Base-by-base conservation (phyloP, 345 rosid species). In the Melastoma malabathricum region DNA sequence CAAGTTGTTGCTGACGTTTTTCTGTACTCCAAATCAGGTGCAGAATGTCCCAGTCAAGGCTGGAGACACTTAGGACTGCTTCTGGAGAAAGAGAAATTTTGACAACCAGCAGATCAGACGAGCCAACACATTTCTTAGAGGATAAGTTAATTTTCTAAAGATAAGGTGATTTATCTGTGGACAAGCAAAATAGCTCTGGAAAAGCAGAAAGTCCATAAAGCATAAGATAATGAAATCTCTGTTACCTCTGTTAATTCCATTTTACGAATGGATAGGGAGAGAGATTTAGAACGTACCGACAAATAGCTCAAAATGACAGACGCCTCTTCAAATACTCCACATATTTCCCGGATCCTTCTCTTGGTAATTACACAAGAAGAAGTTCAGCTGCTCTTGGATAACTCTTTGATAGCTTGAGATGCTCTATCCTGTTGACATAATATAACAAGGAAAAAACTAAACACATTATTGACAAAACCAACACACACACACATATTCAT, bases 1-100 rank as follows among this genome's bases (percentile, higher is more conserved):
- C 66, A 48, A 90, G 81, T 68, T 82, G 96, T 43, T 81, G 75
- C 60, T 82, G 89, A 70, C 86, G 94, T 84, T 69, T 86, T 70
- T 90, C 92, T 50, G 72, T 71, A 13, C 92, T 83, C 75, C 80
- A 80, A 55, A 78, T 63, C 76, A 86, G 70, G 72, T 80, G 89
- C 71, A 90, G 74, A 59, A 79, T 55, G 44, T 90, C 89, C 54
- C 58, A 71, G 61, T 86, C 98, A 63, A 86, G 71, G 44, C 69
- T 75, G 41, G 96, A 75, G 61, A 77, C 29, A 31, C 60, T 34
- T 17, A 86, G 68, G 59, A 76, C 76, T 15, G 75, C 61, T 46
- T 73, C 73, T 22, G 75, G 47, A 20, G 86, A 69, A 41, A 89
- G 68, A 46, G 86, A 86, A 52, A 89, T 78, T 67, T 90, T 83